Base-by-base conservation (phyloP, 1,284 basidiomycete genomes). In the Cryptococcus wingfieldii region DNA sequence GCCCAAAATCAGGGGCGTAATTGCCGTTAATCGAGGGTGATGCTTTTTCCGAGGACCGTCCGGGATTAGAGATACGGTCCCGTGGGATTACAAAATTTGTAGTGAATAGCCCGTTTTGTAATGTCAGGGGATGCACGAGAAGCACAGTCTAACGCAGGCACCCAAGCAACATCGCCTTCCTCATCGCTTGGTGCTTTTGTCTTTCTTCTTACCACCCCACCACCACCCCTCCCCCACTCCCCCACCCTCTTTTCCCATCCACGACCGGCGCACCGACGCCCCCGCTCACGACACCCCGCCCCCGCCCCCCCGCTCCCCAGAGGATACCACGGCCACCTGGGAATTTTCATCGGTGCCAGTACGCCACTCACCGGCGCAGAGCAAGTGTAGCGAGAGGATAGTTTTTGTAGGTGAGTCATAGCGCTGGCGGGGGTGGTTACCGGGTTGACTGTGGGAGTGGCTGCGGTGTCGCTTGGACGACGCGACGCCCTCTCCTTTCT, bases 271-370 rank as follows among this genome's bases (percentile, higher is more conserved):
- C 46, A 47, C 6, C 31, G 31, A 34, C 31, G 31, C 31, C 46
- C n/a, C 23, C 19, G 10, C 31, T 23, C 46, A 28, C 46, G 46
- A 28, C 46, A 27, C 13, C 25, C 5, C 46, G n/a, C 46, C 46
- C 12, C 14, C 13, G 10, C 46, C 19, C 25, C 46, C 13, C 46
- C 14, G 18, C 42, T 44, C 18, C 9, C 13, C 42, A 44, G 42
- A 19, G 18, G 18, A 44, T 19, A 44, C 39, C 16, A 34, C 38
- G 8, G 49, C 60, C 51, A 64, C 52, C 45, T 39, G 25, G 25
- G 19, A 14, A 2, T 46, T 12, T 4, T 44, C 12, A 18, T 9
- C 14, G 14, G 42, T n/a, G 18, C 18, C 42, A n/a, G 18, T 10
- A 6, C 14, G 14, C 18, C 42, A 10, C 16, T 25, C 42, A 25